Base-by-base conservation (phyloP, 345 rosid genomes). In the Populus alba region DNA sequence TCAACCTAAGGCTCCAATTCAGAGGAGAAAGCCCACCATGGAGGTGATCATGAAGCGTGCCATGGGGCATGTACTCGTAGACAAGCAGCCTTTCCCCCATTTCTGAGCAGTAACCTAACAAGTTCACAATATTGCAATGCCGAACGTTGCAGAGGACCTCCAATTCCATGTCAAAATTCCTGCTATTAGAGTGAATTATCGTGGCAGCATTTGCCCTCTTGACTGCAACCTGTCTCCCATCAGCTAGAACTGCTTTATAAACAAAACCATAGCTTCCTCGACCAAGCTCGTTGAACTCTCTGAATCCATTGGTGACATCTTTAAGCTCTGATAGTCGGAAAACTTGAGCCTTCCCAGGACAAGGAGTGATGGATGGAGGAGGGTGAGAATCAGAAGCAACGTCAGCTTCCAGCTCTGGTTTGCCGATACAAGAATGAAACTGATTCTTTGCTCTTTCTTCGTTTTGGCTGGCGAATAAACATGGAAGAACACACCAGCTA, bases 201-300 rank as follows among this genome's bases (percentile, higher is more conserved):
- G 99, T 95, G 25, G 96, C 92, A 15, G 99, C 99, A 73, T 95
- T 95, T 4, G 98, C 97, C 76, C 98, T 88, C 82, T 93, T 95
- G 39, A 93, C 94, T 5, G 97, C 98, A 47, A 93, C 99, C 80
- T 91, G 96, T 59, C 87, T 86, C 31, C 99, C 99, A 51, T 95
- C 98, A 0, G 92, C 67, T 31, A 95, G 80, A 66, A 91, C 84
- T 23, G 97, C 98, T 80, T 88, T 93, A 82, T 93, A 95, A 75
- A 93, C 99, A 39, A 95, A 95, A 67, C 99, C 96, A 45, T 89
- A 93, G 84, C 92, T 93, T 82, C 98, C 98, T 78, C 96, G 83
- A 2, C 98, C 98, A 55, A 95, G 89, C 87, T 90, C 97, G 38
- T 91, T 95, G 84, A 95, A 95, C 84, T 95, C 97, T 81, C 92